Conservation (phyloP, 495 filamentous ascomycete genomes). For the Daldinia concentrica region DNA sequence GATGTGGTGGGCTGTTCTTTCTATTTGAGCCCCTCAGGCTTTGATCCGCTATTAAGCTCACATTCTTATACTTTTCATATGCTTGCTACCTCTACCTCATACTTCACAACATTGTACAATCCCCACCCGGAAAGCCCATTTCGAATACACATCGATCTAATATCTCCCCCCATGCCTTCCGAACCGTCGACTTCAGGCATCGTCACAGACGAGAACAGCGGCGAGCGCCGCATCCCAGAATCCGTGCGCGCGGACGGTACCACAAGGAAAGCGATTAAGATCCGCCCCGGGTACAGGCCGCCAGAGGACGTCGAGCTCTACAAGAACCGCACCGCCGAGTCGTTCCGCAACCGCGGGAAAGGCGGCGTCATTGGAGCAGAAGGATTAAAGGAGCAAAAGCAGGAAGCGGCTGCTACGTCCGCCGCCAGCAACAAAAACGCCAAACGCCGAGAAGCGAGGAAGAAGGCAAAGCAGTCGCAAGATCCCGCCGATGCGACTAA, state of each 20-base stretch:
- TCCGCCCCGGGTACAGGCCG: constrained; percentile 91
- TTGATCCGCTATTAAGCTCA: not conserved
- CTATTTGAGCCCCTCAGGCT: not conserved
- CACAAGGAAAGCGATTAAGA: constrained; percentile 87
- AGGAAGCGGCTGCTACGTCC: constrained; percentile 50
- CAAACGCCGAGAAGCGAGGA: constrained; percentile 89
- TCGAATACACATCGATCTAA: not conserved
- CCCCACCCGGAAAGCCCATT: not conserved
- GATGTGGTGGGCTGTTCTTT: constrained; percentile 27
- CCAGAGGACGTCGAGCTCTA: constrained; percentile 97
- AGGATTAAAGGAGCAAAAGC: constrained; percentile 63
- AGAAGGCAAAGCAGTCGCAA: constrained; percentile 77
- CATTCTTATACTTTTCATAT: not conserved
- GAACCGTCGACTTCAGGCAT: constrained; percentile 74
- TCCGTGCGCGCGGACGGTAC: constrained; percentile 88
- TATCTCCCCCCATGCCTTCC: constrained; percentile 54
- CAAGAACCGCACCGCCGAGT: constrained; percentile 89
- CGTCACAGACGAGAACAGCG: constrained; percentile 71
- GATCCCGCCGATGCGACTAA: constrained; percentile 22
- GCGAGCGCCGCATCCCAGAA: constrained; percentile 87
- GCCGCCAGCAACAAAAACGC: constrained; percentile 84
- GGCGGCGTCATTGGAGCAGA: constrained; percentile 83
- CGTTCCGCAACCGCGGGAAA: constrained; percentile 81
- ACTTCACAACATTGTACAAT: not conserved
- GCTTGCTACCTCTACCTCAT: not conserved